phyloP scores from a whole-genome alignment of 306 rosid genomes.

The Purshia tridentata region DNA sequence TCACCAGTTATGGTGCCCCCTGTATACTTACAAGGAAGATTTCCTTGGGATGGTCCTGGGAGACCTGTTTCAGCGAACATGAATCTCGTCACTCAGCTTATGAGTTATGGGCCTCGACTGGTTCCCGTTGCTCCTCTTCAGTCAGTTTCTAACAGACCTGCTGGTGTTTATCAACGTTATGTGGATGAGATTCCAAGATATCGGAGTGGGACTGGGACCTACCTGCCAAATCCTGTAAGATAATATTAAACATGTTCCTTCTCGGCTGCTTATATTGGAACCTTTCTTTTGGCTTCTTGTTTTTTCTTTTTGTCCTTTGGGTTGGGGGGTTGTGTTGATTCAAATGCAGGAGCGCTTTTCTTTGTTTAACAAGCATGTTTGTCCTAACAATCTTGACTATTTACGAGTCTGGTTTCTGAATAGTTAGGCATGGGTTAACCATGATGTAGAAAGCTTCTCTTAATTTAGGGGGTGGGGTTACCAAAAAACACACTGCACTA shows the following conservation, averaged over 20 bases:
- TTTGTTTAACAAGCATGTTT: constrained; percentile 1
- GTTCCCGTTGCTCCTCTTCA: constrained; percentile 78
- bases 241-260: constrained; percentile 17
- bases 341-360: background rate
- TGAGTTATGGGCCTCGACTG: constrained; percentile 65
- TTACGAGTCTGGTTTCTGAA: constrained; percentile 6
- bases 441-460: background rate
- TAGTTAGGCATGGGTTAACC: background rate
- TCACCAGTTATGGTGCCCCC: constrained; percentile 77
- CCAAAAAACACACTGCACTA: background rate
- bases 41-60: constrained; percentile 94
- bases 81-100: constrained; percentile 50
- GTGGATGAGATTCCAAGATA: constrained; percentile 77
- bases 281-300: constrained; percentile 9
- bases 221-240: constrained; percentile 96
- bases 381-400: background rate
- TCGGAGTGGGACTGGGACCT: constrained; percentile 97
- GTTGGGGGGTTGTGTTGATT: background rate
- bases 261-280: background rate
- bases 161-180: constrained; percentile 63
- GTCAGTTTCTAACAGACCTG: constrained; percentile 70
- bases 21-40: constrained; percentile 68
- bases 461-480: background rate
- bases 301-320: background rate
- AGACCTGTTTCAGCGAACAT: constrained; percentile 76